A percentile compares a stretch with the other conserved stretches of the same genome.
These are phyloP conservation scores for Paecilomyces fulvus DNA, from an alignment of 2,329 filamentous ascomycete species.

Conservation along the genomic window DNA sequence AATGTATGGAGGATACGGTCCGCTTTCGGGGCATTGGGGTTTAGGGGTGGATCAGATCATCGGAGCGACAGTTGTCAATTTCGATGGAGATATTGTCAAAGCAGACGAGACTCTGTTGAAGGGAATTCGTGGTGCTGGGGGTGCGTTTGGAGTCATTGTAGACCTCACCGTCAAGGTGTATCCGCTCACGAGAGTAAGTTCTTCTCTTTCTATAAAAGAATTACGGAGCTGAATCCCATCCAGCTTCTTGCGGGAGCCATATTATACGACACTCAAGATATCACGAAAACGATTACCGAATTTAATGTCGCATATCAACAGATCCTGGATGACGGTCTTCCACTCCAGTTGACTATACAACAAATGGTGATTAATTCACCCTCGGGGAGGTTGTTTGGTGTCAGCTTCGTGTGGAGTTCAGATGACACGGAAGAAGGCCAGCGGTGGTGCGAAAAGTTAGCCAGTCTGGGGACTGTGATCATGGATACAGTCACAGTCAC, in stretches of 20 bases:
- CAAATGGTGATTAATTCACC: conserved; percentile 24
- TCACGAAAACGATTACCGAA: conserved; percentile 15
- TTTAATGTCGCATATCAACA: conserved; percentile 17
- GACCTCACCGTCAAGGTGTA: conserved; percentile 36
- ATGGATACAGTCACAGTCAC: conserved; percentile 18
- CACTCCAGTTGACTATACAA: conserved; percentile 12
- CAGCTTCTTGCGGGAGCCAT: conserved; percentile 22
- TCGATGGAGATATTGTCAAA: conserved; percentile 27
- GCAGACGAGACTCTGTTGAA: conserved; percentile 30
- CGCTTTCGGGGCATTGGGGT: conserved; percentile 21
- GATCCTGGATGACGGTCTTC: conserved; percentile 12
- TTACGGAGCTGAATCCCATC: not conserved
- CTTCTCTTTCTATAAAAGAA: not conserved
- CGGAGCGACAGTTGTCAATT: conserved; percentile 31
- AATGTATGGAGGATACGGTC: conserved; percentile 30
- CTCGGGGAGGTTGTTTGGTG: conserved; percentile 16
- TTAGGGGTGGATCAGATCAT: conserved; percentile 34
- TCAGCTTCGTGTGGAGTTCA: conserved; percentile 25
- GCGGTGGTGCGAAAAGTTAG: conserved; percentile 19
- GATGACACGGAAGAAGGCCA: conserved; percentile 22
- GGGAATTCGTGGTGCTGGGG: conserved; percentile 34
- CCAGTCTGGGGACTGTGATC: conserved; percentile 16
- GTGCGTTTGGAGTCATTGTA: conserved; percentile 33
- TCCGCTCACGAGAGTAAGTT: conserved; percentile 19
- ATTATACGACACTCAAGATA: conserved; percentile 23